Evolutionary conservation across 805 yeast species (phyloP), one percentile per base, ranked within the genome.

Genomic region (Jamesozyma spencerorum): DNA sequence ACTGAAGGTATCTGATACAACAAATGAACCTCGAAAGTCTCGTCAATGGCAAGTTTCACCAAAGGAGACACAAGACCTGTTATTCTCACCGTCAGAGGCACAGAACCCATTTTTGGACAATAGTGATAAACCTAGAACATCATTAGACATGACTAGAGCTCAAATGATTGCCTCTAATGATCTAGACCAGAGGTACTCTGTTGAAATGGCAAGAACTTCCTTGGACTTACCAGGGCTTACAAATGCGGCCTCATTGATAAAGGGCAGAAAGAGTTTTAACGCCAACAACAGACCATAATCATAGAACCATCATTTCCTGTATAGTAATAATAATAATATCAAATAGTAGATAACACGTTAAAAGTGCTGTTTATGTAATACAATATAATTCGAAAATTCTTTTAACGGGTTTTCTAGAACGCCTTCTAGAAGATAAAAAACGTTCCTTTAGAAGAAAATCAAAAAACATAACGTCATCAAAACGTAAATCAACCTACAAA

Each of bases 221-320:
- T 47, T 65, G 22, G 71, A 66, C 13, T 46, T 66, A 24, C 71
- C 71, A 4, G 70, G 71, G 12, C 50, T 64, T 18, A 65, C 69
- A 0, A 60, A 57, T 37, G 71, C 71, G 1, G 39, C 38, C 19
- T 19, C 33, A 5, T 30, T 38, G 14, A 36, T 45, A 6, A 42
- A 45, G 13, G 42, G 38, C 8, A 42, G 48, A 20, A 45, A 40
- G 31, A 45, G 48, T 38, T 36, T 42, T 18, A 37, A 37, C 5
- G 22, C 31, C 10, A 36, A 41, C n/a, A 40, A 41, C 26, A 22
- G 26, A 22, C 26, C 26, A 22, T 22, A 22, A 22, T 7, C 26
- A 22, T 7, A n/a, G n/a, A n/a, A n/a, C n/a, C n/a, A n/a, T n/a
- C n/a, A n/a, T n/a, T n/a, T n/a, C n/a, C n/a, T n/a, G n/a, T n/a